Conservation (phyloP, 176 grass and related monocot species). For the Cocos nucifera region DNA sequence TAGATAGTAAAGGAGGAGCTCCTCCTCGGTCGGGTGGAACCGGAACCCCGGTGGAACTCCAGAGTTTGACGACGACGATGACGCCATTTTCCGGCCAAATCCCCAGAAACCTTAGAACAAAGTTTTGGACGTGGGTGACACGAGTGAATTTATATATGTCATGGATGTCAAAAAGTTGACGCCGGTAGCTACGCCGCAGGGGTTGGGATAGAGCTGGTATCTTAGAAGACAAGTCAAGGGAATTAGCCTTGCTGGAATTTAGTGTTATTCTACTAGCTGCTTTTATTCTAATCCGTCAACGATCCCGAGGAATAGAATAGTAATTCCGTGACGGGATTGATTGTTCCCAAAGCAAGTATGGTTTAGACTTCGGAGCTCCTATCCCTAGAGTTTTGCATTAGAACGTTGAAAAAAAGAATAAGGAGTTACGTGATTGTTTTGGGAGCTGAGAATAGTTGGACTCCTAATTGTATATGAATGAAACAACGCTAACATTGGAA, state of each 20-base stretch:
- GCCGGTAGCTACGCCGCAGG: slow-evolving; percentile 76
- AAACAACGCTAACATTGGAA: no score
- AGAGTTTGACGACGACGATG: slow-evolving; percentile 51
- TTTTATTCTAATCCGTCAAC: slow-evolving; percentile 61
- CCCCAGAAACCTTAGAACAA: not conserved
- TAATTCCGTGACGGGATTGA: slow-evolving; percentile 4
- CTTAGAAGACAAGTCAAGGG: slow-evolving; percentile 65
- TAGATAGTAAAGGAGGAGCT: slow-evolving; percentile 92
- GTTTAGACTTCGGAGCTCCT: slow-evolving; percentile 22
- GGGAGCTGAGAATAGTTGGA: no score
- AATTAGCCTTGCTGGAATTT: slow-evolving; percentile 26
- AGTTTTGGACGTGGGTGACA: not conserved
- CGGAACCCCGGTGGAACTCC: slow-evolving; percentile 95
- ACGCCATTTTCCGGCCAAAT: slow-evolving; percentile 23
- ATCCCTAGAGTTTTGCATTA: slow-evolving; percentile 16
- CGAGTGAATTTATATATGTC: slow-evolving; percentile 2
- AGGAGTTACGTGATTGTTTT: no score
- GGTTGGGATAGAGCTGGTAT: slow-evolving; percentile 52
- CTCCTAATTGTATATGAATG: no score
- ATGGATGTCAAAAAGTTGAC: slow-evolving; percentile 51
- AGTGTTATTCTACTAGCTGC: slow-evolving; percentile 12
- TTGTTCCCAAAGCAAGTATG: slow-evolving; percentile 43
- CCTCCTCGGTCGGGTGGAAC: slow-evolving; percentile 96
- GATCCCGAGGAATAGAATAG: slow-evolving; percentile 70
- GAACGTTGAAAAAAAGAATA: no score